phyloP scores from a whole-genome alignment of 78 protist genomes.

The Protostelium mycophagum region DNA sequence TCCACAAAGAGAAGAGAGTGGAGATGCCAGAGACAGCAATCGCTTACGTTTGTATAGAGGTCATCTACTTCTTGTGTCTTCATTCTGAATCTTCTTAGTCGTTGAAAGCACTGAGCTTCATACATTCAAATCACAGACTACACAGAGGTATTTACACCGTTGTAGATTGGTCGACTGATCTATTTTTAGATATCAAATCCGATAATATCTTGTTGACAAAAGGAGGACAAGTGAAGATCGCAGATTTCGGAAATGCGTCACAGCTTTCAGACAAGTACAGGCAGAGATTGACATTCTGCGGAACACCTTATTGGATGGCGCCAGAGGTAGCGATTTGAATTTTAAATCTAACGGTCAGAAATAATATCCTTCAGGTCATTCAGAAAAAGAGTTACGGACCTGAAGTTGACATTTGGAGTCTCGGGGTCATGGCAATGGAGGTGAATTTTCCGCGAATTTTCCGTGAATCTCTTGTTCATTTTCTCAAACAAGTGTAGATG shows the following conservation, averaged over 20 bases:
- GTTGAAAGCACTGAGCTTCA: neutral
- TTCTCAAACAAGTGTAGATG: neutral
- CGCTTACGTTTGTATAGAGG: neutral
- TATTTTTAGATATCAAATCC: conserved; percentile 58
- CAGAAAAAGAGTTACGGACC: conserved; percentile 80
- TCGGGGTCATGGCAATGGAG: conserved; percentile 87
- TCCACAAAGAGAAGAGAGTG: neutral
- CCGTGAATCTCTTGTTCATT: too few species aligned
- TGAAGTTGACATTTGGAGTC: conserved; percentile 87
- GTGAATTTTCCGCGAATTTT: conserved; percentile 3
- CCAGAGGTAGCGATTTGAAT: conserved; percentile 80
- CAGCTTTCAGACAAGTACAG: conserved; percentile 35
- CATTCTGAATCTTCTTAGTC: neutral
- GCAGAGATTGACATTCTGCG: conserved; percentile 58
- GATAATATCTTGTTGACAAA: conserved; percentile 65
- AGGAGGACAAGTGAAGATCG: conserved; percentile 68
- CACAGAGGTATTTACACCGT: neutral
- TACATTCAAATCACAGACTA: neutral
- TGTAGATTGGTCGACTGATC: neutral
- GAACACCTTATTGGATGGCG: conserved; percentile 77
- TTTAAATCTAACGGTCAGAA: too few species aligned
- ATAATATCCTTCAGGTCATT: neutral
- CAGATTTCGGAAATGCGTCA: conserved; percentile 68
- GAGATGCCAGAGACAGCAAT: neutral
- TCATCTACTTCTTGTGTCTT: neutral